These are phyloP conservation scores for Amphibolis antarctica DNA, from an alignment of 106 monocot species.

Conservation along the genomic window DNA sequence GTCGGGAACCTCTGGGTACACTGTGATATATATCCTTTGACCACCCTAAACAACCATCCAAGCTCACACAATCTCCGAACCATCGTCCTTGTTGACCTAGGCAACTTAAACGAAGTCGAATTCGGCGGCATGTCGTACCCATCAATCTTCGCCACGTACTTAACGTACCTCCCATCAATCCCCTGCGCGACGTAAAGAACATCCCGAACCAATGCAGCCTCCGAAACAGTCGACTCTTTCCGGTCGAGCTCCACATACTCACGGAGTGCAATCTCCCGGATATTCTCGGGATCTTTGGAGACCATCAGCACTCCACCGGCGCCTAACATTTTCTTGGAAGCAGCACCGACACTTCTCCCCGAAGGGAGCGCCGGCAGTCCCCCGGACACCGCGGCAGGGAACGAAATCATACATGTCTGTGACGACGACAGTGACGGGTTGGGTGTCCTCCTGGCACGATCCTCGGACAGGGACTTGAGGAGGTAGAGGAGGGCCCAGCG, in stretches of 20 bases:
- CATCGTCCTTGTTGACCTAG: conserved; percentile 43
- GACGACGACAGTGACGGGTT: neutral
- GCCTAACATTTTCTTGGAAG: conserved; percentile 15
- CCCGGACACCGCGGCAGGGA: conserved; percentile 15
- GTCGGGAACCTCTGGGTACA: conserved; percentile 23
- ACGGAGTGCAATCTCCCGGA: conserved; percentile 73
- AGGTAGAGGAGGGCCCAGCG: conserved; percentile 70
- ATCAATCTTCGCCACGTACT: conserved; percentile 32
- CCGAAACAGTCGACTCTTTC: conserved; percentile 54
- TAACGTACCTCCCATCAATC: conserved; percentile 68
- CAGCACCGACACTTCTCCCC: neutral
- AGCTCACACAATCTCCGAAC: conserved; percentile 59
- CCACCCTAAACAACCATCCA: conserved; percentile 74
- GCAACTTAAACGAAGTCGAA: conserved; percentile 32
- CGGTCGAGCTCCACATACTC: conserved; percentile 63
- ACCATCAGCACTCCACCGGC: conserved; percentile 51
- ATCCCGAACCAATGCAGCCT: conserved; percentile 60
- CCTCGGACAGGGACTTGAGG: conserved; percentile 46
- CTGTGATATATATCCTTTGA: conserved; percentile 43
- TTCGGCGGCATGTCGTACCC: conserved; percentile 48
- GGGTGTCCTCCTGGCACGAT: neutral
- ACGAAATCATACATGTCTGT: conserved; percentile 25
- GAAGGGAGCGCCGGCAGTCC: neutral
- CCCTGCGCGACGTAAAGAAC: conserved; percentile 74
- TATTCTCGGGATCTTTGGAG: conserved; percentile 78